Evolutionary conservation across 2,329 filamentous ascomycete genomes (phyloP).

Genomic region (Sporothrix schenckii): DNA sequence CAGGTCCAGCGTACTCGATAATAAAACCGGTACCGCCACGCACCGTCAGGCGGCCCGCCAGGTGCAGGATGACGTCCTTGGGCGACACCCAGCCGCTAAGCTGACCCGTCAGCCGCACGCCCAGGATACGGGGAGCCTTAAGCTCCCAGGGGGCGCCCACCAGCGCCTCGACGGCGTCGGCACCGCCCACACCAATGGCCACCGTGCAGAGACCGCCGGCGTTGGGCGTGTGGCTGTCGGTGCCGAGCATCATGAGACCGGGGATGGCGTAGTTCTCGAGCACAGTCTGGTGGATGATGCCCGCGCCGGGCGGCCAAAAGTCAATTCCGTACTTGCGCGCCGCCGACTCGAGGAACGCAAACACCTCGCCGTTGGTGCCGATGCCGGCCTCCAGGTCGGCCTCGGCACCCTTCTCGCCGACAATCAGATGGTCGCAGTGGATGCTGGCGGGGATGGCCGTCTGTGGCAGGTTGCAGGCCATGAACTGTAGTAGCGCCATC

Average conservation of each 20-base stretch:
- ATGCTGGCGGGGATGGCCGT: conserved; percentile 96
- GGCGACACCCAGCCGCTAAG: conserved; percentile 89
- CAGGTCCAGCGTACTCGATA: conserved; percentile 90
- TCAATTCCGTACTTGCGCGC: conserved; percentile 90
- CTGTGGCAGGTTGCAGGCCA: conserved; percentile 86
- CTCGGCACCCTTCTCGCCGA: conserved; percentile 87
- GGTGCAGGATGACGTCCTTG: conserved; percentile 90
- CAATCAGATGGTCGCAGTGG: conserved; percentile 99
- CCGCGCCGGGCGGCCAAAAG: conserved; percentile 92
- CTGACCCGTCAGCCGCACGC: conserved; percentile 80
- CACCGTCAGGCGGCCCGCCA: conserved; percentile 89
- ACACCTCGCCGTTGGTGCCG: conserved; percentile 91
- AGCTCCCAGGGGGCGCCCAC: conserved; percentile 97
- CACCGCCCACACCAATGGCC: conserved; percentile 95
- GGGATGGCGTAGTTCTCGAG: conserved; percentile 98
- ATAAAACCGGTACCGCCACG: conserved; percentile 92
- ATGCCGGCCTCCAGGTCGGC: conserved; percentile 84
- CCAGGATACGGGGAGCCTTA: conserved; percentile 88
- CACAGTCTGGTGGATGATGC: conserved; percentile 97
- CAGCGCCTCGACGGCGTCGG: conserved; percentile 94
- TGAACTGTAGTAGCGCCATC: conserved; percentile 98
- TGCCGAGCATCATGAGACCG: conserved; percentile 97
- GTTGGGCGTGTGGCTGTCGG: conserved; percentile 96
- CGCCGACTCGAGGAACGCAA: conserved; percentile 94
- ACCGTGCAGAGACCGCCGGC: conserved; percentile 92